A percentile compares a stretch with the other conserved stretches of the same genome.
Conservation (phyloP, 164 flowering plant genomes). For the Sextonia rubra region DNA sequence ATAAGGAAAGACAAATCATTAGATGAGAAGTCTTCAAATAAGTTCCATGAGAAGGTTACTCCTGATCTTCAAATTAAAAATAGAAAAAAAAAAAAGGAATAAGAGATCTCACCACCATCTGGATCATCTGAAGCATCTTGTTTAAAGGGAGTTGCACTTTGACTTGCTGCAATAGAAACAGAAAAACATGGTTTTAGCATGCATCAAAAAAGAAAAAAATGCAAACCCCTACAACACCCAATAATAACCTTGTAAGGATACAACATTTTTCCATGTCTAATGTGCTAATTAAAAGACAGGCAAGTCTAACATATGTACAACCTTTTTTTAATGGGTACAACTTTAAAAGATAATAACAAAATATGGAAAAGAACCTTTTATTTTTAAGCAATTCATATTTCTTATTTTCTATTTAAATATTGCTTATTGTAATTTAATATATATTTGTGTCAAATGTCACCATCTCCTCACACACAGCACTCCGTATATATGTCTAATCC, state of each 20-base stretch:
- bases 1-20: background rate
- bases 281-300: no score
- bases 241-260: background rate
- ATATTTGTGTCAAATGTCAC: background rate
- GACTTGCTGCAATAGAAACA: conserved; percentile 38
- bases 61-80: no score
- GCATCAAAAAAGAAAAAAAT: no score
- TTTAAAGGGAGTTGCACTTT: conserved; percentile 33
- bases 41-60: no score
- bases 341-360: no score
- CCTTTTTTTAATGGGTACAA: no score
- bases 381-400: no score
- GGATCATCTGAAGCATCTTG: conserved; percentile 39
- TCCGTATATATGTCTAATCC: background rate
- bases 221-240: background rate
- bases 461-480: background rate
- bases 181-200: background rate
- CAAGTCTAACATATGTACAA: background rate
- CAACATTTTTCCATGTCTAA: background rate
- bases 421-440: no score
- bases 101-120: conserved; percentile 56
- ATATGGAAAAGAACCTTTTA: no score
- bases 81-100: no score
- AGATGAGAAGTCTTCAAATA: background rate
- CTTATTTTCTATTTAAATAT: no score